Base-by-base conservation (phyloP, 257 asterid genomes). In the Solanum medicagineum region DNA sequence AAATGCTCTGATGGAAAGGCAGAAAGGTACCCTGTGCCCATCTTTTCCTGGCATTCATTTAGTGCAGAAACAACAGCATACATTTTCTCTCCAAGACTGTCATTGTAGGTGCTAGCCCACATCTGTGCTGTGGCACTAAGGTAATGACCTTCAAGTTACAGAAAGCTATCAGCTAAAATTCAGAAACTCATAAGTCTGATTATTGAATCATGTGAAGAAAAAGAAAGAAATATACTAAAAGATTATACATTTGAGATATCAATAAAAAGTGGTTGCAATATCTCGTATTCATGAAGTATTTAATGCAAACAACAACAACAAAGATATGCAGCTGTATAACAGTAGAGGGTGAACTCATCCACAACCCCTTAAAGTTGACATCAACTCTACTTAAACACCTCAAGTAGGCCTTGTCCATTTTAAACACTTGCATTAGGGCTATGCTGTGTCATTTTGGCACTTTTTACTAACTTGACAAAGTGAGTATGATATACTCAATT, bases 31-130 rank as follows among this genome's bases (percentile, higher is more conserved):
- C 98, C 98, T 14, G 95, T 86, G 20, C 97, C 97, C 65, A 97
- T 88, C 87, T 93, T 84, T 81, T 87, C 86, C 84, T 97, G 99
- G 83, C 98, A 94, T 9, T 66, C 84, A 15, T 93, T 90, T 14
- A 97, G 90, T 84, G 87, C 88, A 40, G 96, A 88, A 59, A 93
- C 96, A 16, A 95, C 83, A 4, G 89, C 89, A 47, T 68, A 81
- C 98, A 95, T 95, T 83, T 89, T 94, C 62, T 42, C 53, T 82
- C 87, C 87, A 59, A 95, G 93, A 69, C 86, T 92, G 6, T 89
- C 97, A 47, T 97, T 90, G 73, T 91, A 91, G n/a, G 97, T 97
- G 87, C 98, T 94, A 17, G 98, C 97, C 98, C 98, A 97, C 97
- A 93, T 90, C n/a, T 90, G 93, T 26, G 99, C 96, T 11, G 98